These are phyloP conservation scores for Podaxis rugospora DNA, from an alignment of 768 basidiomycete species.

Conservation along the genomic window DNA sequence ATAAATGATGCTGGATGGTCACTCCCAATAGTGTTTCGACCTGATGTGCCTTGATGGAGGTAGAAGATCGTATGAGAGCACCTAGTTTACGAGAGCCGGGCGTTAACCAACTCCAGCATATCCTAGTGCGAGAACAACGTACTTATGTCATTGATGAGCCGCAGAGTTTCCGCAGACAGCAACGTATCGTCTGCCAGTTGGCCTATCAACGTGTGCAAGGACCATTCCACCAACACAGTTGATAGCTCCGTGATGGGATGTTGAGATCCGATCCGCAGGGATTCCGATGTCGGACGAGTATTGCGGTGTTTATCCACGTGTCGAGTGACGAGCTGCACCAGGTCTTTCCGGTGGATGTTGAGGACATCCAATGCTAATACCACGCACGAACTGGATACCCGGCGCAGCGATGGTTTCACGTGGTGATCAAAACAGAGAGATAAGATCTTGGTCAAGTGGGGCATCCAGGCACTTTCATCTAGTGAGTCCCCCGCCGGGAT, in stretches of 20 bases:
- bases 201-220: constrained; percentile 2
- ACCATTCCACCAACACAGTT: background rate
- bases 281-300: background rate
- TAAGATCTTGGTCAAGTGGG: constrained; percentile 22
- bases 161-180: background rate
- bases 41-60: constrained; percentile 47
- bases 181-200: background rate
- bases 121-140: background rate
- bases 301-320: background rate
- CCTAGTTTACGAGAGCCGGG: constrained; percentile 18
- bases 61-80: constrained; percentile 23
- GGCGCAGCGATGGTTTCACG: background rate
- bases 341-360: background rate
- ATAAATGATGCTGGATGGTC: constrained; percentile 57
- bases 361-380: background rate
- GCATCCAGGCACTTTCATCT: constrained; percentile 23
- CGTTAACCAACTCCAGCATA: background rate
- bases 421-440: background rate
- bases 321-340: background rate
- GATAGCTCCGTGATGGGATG: background rate
- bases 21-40: constrained; percentile 70
- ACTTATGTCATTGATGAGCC: background rate
- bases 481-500: background rate
- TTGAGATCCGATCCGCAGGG: background rate
- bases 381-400: background rate